Conservation (phyloP, 2,329 filamentous ascomycete species). For the Fusarium veterinarium region DNA sequence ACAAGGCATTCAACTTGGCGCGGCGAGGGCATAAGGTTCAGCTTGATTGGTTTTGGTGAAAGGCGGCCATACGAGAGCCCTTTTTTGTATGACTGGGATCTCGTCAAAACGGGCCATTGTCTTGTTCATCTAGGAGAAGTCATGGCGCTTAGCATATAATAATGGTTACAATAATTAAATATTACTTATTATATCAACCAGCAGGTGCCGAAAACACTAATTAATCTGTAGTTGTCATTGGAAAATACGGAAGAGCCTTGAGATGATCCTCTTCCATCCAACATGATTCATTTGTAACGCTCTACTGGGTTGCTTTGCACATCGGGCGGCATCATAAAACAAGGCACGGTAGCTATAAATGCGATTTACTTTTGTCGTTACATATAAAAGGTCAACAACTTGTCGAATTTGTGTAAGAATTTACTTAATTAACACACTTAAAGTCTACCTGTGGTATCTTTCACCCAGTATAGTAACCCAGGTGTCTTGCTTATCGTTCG, state of each 20-base stretch:
- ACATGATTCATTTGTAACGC: not conserved
- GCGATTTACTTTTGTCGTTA: not conserved
- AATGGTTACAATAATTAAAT: slow-evolving; percentile 21
- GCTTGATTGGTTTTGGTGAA: slow-evolving; percentile 13
- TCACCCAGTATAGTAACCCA: not conserved
- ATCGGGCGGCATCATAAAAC: not conserved
- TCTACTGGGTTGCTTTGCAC: not conserved
- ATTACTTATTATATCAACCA: slow-evolving; percentile 1
- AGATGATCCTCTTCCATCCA: not conserved
- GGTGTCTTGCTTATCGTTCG: not conserved
- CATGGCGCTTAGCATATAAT: slow-evolving; percentile 1
- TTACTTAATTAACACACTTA: not conserved
- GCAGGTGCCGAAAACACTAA: not conserved
- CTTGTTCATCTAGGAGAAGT: not conserved
- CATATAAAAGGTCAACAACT: not conserved
- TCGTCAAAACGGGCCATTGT: not conserved
- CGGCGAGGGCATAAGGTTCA: slow-evolving; percentile 21
- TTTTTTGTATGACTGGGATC: not conserved
- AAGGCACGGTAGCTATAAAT: not conserved
- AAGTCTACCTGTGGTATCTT: not conserved
- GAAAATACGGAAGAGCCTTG: not conserved
- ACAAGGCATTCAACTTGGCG: not conserved
- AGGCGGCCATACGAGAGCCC: not conserved
- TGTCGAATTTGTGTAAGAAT: not conserved
- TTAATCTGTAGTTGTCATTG: not conserved